A percentile compares a stretch with the other conserved stretches of the same genome.
Evolutionary conservation across 139 green algal genomes (phyloP).

Genomic region (Chlorella sp.): DNA sequence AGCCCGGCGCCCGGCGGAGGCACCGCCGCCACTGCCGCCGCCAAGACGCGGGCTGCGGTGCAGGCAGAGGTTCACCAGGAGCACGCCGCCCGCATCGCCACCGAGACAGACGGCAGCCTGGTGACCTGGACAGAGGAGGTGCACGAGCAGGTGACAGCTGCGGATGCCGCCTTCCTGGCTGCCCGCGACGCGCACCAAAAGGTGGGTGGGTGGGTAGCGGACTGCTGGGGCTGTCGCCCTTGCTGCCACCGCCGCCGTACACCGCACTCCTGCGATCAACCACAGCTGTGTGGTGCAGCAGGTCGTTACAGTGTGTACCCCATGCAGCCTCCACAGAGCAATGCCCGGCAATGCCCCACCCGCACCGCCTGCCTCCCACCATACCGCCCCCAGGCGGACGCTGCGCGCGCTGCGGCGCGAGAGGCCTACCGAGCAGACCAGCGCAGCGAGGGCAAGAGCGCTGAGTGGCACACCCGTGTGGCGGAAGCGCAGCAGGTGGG

Average conservation of each 20-base stretch:
- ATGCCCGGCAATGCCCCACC: no score
- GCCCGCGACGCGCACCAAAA: not conserved
- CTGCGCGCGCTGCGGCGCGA: constrained; percentile 19
- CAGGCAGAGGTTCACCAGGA: not conserved
- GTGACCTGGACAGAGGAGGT: not conserved
- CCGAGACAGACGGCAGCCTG: not conserved
- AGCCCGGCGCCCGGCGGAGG: not conserved
- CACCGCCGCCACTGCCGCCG: no score
- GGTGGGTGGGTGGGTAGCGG: not conserved
- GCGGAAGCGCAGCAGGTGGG: constrained; percentile 30
- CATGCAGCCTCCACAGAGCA: no score
- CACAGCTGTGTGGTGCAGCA: no score
- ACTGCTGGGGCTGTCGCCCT: no score
- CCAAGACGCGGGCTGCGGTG: not conserved
- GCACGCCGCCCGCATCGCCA: not conserved
- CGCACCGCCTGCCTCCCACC: no score
- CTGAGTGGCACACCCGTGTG: constrained; percentile 48
- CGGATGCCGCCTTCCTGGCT: not conserved
- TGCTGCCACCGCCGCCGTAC: no score
- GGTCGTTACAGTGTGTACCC: no score
- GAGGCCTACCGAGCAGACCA: constrained; percentile 33
- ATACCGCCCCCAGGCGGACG: constrained; percentile 47
- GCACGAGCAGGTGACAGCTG: not conserved
- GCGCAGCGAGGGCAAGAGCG: constrained; percentile 12
- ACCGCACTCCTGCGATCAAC: no score